Conservation (phyloP, 257 asterid species). For the Ilex asprella region DNA sequence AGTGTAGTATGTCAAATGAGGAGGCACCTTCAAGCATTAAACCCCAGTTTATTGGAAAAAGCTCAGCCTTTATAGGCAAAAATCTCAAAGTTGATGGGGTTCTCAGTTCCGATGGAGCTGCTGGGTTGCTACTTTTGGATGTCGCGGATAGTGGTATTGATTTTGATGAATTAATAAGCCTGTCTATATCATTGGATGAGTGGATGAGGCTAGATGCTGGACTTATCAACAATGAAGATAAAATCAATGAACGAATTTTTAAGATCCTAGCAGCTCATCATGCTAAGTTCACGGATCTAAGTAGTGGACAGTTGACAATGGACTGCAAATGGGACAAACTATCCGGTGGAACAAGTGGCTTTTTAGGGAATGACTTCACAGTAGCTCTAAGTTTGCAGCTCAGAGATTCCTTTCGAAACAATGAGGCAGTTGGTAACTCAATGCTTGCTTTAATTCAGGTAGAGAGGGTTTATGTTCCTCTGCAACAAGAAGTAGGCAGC, state of each 20-base stretch:
- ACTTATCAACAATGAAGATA: slow-evolving; percentile 63
- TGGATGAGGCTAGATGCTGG: slow-evolving; percentile 98
- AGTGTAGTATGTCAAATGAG: slow-evolving; percentile 73
- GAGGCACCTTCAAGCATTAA: slow-evolving; percentile 66
- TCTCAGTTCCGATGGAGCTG: slow-evolving; percentile 75
- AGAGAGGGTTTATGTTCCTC: slow-evolving; percentile 83
- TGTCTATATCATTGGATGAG: slow-evolving; percentile 83
- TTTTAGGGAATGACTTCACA: slow-evolving; percentile 83
- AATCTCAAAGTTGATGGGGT: slow-evolving; percentile 39
- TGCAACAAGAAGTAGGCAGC: slow-evolving; percentile 66
- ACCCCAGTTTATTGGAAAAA: slow-evolving; percentile 52
- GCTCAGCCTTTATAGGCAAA: slow-evolving; percentile 72
- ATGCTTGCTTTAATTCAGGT: slow-evolving; percentile 97
- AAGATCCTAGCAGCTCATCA: slow-evolving; percentile 88
- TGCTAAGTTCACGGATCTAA: slow-evolving; percentile 57
- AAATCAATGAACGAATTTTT: slow-evolving; percentile 58
- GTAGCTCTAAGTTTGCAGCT: slow-evolving; percentile 94
- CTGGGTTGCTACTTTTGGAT: slow-evolving; percentile 77
- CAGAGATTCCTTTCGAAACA: slow-evolving; percentile 83
- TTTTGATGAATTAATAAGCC: slow-evolving; percentile 84
- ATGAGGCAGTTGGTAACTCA: slow-evolving; percentile 87
- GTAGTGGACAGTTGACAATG: slow-evolving; percentile 60
- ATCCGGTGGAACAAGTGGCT: slow-evolving; percentile 42
- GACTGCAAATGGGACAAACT: slow-evolving; percentile 70
- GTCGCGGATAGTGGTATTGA: slow-evolving; percentile 60